Base-by-base conservation (phyloP, 1,284 basidiomycete genomes). In the Ustilago cynodontis region DNA sequence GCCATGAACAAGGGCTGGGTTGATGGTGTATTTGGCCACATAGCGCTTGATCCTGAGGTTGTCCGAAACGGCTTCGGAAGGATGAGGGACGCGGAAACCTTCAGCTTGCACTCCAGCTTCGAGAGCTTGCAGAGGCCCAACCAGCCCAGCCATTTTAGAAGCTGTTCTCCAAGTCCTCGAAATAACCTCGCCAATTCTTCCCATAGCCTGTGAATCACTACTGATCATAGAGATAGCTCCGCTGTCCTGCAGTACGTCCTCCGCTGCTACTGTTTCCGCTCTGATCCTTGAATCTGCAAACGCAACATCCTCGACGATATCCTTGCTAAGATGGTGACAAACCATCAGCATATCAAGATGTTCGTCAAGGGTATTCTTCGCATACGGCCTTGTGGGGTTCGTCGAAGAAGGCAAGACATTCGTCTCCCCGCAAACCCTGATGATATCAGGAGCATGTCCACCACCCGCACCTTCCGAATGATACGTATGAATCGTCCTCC, bases 311-410 rank as follows among this genome's bases (percentile, higher is more conserved):
- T 99, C 96, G 0, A 92, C 90, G 41, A 86, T 86, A 47, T 80
- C 79, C 39, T 78, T 78, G n/a, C 68, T 74, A 31, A 86, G 71
- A 41, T 87, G 86, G 35, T 87, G 85, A 60, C 87, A 86, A 20
- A 95, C 93, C 94, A 98, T 98, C 39, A 98, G 89, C 95, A 98
- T 98, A 83, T 99, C 97, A 26, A 98, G 90, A 87, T 99, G 96
- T 86, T 99, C 97, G 80, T 98, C 95, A 3, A 99, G 88, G 0
- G 97, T 99, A 85, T 99, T 99, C 45, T 89, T 89, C 4, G 94
- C 90, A 84, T 92, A 99, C 1, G 97, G 97, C 47, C 96, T 89
- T 0, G 97, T 99, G 2, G 97, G 97, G 85, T 97, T 99, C 4
- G 97, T 99, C 5, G 96, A 98, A 9, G 93, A 94, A 0, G 97